Evolutionary conservation across 208 protist species (phyloP).

Genomic region (Acanthamoeba sp.): DNA sequence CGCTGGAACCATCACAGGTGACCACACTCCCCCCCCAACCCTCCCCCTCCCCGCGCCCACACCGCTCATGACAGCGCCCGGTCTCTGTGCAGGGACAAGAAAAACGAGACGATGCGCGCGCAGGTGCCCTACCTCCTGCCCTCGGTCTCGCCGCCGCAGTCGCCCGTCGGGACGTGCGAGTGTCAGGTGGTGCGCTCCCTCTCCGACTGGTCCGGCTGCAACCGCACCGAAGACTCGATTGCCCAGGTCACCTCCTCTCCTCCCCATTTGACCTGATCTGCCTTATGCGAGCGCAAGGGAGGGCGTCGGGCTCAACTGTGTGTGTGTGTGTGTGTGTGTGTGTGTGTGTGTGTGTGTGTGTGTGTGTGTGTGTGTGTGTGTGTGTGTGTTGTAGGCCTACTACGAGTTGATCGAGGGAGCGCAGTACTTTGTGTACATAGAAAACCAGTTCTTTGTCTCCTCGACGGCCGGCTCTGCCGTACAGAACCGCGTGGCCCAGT

Average conservation of each 20-base stretch:
- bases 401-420: constrained; percentile 75
- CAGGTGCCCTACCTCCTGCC: neutral
- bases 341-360: no score
- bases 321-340: no score
- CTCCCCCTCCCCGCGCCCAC: no score
- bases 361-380: no score
- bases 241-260: neutral
- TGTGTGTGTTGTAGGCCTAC: constrained; percentile 60
- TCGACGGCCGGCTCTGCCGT: constrained; percentile 66
- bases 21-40: neutral
- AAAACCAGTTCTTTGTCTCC: constrained; percentile 82
- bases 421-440: constrained; percentile 85
- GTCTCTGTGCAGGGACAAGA: neutral
- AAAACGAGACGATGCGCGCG: neutral
- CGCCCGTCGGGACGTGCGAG: neutral
- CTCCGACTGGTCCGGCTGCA: constrained; percentile 79
- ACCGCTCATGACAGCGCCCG: neutral
- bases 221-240: constrained; percentile 76
- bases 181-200: constrained; percentile 79
- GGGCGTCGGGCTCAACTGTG: no score
- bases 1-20: constrained; percentile 68
- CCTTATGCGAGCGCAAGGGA: no score
- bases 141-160: neutral
- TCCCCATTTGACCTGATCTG: no score
- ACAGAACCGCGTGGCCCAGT: constrained; percentile 72